Conservation (phyloP, 441 rosid genomes). For the Gossypium gossypioides region DNA sequence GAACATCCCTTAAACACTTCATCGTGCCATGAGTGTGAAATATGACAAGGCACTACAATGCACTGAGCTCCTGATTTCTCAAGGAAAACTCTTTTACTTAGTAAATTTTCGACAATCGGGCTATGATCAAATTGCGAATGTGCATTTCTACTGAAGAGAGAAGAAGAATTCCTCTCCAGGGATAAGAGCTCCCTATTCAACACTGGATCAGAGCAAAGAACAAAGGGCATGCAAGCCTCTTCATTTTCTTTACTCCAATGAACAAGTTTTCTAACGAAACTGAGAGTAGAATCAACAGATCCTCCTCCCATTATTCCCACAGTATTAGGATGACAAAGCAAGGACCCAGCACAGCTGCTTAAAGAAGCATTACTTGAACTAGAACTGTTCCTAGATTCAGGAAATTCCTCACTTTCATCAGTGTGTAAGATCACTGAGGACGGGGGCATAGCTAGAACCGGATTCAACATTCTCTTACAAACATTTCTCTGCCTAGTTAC, state of each 20-base stretch:
- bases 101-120: constrained; percentile 34
- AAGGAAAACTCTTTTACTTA: constrained; percentile 44
- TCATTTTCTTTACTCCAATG: constrained; percentile 45
- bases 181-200: constrained; percentile 40
- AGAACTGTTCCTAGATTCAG: constrained; percentile 31
- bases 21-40: constrained; percentile 61
- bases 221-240: constrained; percentile 41
- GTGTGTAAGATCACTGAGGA: constrained; percentile 38
- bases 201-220: constrained; percentile 59
- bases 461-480: constrained; percentile 27
- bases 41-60: constrained; percentile 67
- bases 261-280: constrained; percentile 46
- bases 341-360: constrained; percentile 22
- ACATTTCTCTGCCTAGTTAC: constrained; percentile 15
- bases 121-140: constrained; percentile 21
- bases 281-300: constrained; percentile 42
- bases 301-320: constrained; percentile 70
- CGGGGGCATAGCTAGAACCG: constrained; percentile 33
- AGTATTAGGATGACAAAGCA: constrained; percentile 38
- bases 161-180: constrained; percentile 32
- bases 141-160: constrained; percentile 21
- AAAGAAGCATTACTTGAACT: constrained; percentile 18
- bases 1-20: constrained; percentile 51
- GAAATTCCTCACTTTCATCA: constrained; percentile 39
- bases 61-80: constrained; percentile 65